Percentiles rank a stretch among this genome's conserved stretches.
These are phyloP conservation scores for Daedaleopsis sinensis DNA, from an alignment of 768 basidiomycete genomes.

Conservation along the genomic window DNA sequence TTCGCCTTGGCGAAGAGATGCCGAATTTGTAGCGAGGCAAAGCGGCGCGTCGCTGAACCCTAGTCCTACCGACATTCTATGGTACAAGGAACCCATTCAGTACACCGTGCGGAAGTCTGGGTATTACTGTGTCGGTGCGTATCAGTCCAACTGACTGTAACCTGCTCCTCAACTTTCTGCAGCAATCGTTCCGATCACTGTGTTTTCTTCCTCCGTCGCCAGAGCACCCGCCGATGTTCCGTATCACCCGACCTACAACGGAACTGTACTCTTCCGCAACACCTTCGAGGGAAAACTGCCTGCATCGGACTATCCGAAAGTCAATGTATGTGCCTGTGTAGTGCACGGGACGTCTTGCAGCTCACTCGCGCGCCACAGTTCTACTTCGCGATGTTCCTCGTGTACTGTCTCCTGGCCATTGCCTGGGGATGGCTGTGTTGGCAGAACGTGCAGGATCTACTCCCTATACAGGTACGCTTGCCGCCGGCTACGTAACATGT, in stretches of 20 bases:
- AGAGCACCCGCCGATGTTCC: constrained; percentile 54
- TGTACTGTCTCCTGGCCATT: constrained; percentile 69
- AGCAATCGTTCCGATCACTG: constrained; percentile 90
- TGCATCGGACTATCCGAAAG: constrained; percentile 96
- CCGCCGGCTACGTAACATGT: not conserved
- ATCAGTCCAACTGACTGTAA: not conserved
- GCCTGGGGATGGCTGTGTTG: constrained; percentile 88
- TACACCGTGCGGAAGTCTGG: constrained; percentile 87
- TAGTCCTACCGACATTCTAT: constrained; percentile 51
- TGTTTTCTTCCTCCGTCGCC: constrained; percentile 46
- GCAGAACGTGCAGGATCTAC: constrained; percentile 75
- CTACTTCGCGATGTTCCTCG: constrained; percentile 80
- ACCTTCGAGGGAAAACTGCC: constrained; percentile 86
- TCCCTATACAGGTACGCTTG: constrained; percentile 78
- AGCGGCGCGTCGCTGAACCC: constrained; percentile 40
- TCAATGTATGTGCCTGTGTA: constrained; percentile 62
- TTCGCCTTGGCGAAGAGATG: constrained; percentile 49
- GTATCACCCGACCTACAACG: constrained; percentile 77
- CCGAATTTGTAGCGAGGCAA: constrained; percentile 23
- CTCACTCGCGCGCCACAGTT: constrained; percentile 53
- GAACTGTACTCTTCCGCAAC: constrained; percentile 84
- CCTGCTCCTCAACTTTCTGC: not conserved
- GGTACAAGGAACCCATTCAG: constrained; percentile 73
- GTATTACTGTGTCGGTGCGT: constrained; percentile 93
- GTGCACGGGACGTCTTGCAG: not conserved